These are phyloP conservation scores for Cladobotryum mycophilum DNA, from an alignment of 2,329 filamentous ascomycete genomes.

Conservation along the genomic window DNA sequence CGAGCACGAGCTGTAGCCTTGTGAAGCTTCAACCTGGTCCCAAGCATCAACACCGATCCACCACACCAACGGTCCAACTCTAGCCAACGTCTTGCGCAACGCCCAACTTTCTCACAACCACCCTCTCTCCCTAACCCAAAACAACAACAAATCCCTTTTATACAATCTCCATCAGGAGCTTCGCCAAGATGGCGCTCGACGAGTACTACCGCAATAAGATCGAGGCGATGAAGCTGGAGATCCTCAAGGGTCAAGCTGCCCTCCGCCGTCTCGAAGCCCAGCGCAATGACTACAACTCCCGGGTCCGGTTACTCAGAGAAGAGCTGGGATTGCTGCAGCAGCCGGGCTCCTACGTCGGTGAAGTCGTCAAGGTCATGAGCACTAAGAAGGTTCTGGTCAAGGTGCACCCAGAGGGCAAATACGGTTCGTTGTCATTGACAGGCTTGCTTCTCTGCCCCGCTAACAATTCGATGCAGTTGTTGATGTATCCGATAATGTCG, in stretches of 20 bases:
- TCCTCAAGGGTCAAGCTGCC: constrained; percentile 96
- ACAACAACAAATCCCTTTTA: constrained; percentile 7
- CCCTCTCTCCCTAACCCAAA: not conserved
- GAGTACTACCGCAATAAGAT: constrained; percentile 99
- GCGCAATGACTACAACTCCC: constrained; percentile 98
- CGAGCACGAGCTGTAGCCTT: constrained; percentile 31
- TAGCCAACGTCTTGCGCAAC: not conserved
- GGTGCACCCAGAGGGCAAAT: constrained; percentile 99
- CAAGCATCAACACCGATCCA: constrained; percentile 14
- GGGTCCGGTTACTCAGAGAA: constrained; percentile 88
- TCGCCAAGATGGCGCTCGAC: constrained; percentile 85
- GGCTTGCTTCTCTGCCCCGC: not conserved
- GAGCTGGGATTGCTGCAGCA: constrained; percentile 95
- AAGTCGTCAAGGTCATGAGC: constrained; percentile 99
- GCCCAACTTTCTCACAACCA: not conserved
- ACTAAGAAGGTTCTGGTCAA: constrained; percentile 99
- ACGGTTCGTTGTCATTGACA: constrained; percentile 56
- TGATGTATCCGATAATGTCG: constrained; percentile 89
- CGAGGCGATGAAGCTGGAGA: constrained; percentile 99
- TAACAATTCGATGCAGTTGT: constrained; percentile 60
- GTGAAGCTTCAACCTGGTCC: constrained; percentile 27
- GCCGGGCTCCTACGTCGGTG: constrained; percentile 94
- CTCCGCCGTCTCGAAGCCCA: constrained; percentile 93
- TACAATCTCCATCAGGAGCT: constrained; percentile 12
- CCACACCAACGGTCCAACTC: constrained; percentile 8